Evolutionary conservation across 2,329 filamentous ascomycete species (phyloP), one percentile per base, ranked within the genome.

Genomic region (Macrophomina pseudophaseolina): DNA sequence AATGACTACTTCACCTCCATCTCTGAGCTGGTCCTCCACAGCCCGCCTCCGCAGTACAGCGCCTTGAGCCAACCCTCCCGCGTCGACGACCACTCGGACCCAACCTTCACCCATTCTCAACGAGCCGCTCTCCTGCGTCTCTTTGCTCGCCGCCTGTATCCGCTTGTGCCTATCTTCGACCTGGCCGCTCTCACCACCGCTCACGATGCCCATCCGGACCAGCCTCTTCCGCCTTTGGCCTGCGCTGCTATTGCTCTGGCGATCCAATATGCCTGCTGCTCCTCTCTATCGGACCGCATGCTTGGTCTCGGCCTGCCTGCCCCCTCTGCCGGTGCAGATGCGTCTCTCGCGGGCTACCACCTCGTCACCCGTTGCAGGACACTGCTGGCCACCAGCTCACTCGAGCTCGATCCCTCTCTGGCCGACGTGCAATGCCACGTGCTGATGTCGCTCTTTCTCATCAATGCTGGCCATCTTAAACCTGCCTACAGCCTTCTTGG

Each of bases 401-500:
- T 53, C 7, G 51, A 53, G 2, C 30, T 53, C 11, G 51, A 53
- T 4, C 51, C 51, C 3, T 53, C 51, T 6, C 6, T 53, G 2
- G 9, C 32, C 32, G 51, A 53, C 30, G 30, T 53, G 8, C 51
- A 53, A 14, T 53, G 51, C 51, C 16, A 53, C 32, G 30, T 53
- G 8, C 32, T 53, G 18, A 53, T 53, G 32, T 23, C 51, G 1
- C 51, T 53, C 8, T 53, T 35, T 28, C 16, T 53, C 18, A 12
- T 53, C 16, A 53, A 53, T 16, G 51, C 51, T 28, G 51, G 51
- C 16, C 51, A 53, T 1, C 51, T 53, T 2, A 35, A 35, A 32
- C 18, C 51, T 16, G 51, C 51, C 32, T 53, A 53, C 51, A 53
- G 23, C n/a, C 51, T 53, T 5, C 30, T 53, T 16, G 51, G 51